phyloP scores from a whole-genome alignment of 768 basidiomycete genomes.

The Boletus vinaceobasis region DNA sequence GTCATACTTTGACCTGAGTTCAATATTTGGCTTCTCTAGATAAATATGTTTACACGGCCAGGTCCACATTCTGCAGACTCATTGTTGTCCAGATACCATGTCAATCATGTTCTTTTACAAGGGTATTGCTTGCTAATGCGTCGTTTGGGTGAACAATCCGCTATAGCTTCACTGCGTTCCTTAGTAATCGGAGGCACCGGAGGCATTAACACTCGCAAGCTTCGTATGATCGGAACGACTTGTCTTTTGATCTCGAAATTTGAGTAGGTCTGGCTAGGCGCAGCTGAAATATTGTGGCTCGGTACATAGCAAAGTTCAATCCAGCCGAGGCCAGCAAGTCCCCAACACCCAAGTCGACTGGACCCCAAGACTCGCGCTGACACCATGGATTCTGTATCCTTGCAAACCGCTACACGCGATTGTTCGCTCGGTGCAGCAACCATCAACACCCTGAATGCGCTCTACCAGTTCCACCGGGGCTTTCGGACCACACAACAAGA shows the following conservation, averaged over 20 bases:
- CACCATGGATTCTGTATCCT: slow-evolving; percentile 1
- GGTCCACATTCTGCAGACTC: not conserved
- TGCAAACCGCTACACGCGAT: slow-evolving; percentile 3
- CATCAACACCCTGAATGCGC: slow-evolving; percentile 9
- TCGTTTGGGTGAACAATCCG: not conserved
- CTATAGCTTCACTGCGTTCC: no score
- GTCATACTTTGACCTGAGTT: no score
- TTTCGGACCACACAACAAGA: not conserved
- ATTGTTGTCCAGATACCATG: not conserved
- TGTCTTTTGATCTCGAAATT: no score
- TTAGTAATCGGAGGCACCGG: no score
- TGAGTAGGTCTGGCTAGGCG: no score
- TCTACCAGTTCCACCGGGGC: not conserved
- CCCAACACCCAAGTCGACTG: not conserved
- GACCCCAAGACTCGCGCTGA: not conserved
- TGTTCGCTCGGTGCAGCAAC: not conserved
- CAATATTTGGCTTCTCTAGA: not conserved
- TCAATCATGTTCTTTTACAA: not conserved
- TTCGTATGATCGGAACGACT: no score
- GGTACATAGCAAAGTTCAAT: no score
- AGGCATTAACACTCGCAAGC: no score
- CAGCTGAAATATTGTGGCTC: no score
- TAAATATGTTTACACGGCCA: no score
- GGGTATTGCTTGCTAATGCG: not conserved
- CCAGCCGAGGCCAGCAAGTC: not conserved